Percentiles rank a stretch among this genome's conserved stretches.
Conservation (phyloP, 2,329 filamentous ascomycete species). For the Leptographium lundbergii region DNA sequence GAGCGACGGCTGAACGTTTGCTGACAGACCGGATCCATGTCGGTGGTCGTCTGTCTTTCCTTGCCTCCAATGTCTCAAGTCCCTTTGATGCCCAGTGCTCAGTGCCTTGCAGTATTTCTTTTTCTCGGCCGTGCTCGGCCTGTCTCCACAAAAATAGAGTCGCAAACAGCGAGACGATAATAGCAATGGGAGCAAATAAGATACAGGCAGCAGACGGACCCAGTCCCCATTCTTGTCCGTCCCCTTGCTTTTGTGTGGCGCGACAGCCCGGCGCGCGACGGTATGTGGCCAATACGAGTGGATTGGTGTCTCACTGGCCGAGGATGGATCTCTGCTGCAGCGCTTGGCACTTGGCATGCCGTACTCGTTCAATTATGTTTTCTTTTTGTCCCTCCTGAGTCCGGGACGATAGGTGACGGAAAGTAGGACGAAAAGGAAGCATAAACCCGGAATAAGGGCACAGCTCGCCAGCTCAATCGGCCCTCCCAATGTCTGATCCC, state of each 20-base stretch:
- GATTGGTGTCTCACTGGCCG: neutral
- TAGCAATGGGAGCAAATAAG: neutral
- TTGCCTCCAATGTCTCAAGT: neutral
- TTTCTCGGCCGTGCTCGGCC: neutral
- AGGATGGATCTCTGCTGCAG: neutral
- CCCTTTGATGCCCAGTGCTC: neutral
- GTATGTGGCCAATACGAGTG: neutral
- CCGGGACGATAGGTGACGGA: neutral
- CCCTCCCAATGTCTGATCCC: neutral
- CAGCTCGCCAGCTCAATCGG: neutral
- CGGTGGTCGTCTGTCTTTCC: neutral
- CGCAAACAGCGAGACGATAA: neutral
- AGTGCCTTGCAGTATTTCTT: neutral
- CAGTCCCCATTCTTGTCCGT: neutral
- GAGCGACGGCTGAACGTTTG: neutral
- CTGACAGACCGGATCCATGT: neutral
- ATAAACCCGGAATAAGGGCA: neutral
- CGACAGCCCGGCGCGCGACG: neutral
- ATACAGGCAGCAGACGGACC: too few relatives aligned
- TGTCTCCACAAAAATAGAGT: neutral
- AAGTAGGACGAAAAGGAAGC: neutral
- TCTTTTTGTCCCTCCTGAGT: neutral
- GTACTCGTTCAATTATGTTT: neutral
- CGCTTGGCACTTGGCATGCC: neutral
- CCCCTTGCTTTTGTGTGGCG: neutral